phyloP scores from a whole-genome alignment of 441 rosid species.

The Pelargonium fulgidum region DNA sequence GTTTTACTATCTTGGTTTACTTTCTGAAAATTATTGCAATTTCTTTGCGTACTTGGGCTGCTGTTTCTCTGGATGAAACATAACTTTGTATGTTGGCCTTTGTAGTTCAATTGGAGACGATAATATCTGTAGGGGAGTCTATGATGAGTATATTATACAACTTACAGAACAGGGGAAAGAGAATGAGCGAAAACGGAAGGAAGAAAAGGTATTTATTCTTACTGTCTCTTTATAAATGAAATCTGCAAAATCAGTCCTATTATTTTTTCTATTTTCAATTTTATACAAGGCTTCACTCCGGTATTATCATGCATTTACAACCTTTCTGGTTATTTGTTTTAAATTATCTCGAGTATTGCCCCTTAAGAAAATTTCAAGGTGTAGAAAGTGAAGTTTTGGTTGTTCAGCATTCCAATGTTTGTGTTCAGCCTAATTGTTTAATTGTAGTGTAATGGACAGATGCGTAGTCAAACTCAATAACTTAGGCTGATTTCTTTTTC shows the following conservation, averaged over 20 bases:
- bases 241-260: background rate
- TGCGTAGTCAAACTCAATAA: no score
- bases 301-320: background rate
- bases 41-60: slow-evolving; percentile 9
- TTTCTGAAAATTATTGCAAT: background rate
- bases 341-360: background rate
- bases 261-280: background rate
- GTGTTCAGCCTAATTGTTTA: no score
- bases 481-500: no score
- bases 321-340: background rate
- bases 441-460: no score
- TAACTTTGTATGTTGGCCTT: slow-evolving; percentile 6
- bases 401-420: no score
- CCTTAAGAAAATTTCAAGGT: background rate
- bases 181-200: slow-evolving; percentile 37
- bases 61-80: background rate
- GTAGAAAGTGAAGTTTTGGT: no score
- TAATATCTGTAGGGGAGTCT: slow-evolving; percentile 40
- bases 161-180: slow-evolving; percentile 51
- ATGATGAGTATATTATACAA: slow-evolving; percentile 41
- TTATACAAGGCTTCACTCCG: background rate
- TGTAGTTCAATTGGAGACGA: slow-evolving; percentile 57
- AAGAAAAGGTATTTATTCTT: slow-evolving; percentile 38
- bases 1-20: background rate
- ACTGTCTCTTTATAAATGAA: background rate